These are phyloP conservation scores for Rhizophagus clarus DNA, from an alignment of 192 early-diverging fungal genomes.

Conservation along the genomic window DNA sequence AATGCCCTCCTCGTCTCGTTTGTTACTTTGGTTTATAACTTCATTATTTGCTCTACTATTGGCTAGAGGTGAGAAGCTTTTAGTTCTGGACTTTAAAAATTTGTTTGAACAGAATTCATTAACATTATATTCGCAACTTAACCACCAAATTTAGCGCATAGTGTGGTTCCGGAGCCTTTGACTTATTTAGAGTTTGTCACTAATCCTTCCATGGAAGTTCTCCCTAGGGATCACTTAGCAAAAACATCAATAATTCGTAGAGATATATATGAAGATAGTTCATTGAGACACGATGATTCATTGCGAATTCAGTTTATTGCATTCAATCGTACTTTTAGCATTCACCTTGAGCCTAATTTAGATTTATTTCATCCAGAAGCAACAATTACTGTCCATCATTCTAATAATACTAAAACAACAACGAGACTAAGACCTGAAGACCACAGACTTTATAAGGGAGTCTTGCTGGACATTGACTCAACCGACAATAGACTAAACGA, in stretches of 20 bases:
- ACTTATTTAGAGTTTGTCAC: constrained; percentile 7
- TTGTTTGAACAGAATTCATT: not conserved
- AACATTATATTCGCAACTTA: not conserved
- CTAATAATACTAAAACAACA: constrained; percentile 27
- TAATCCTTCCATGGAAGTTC: not conserved
- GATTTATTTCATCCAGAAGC: constrained; percentile 72
- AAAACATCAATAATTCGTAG: not conserved
- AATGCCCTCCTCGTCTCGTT: not conserved
- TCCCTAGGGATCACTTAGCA: not conserved
- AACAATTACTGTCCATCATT: constrained; percentile 22
- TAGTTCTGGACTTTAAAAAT: not conserved
- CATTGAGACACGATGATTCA: constrained; percentile 44
- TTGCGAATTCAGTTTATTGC: constrained; percentile 59
- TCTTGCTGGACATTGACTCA: constrained; percentile 39
- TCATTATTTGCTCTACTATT: not conserved
- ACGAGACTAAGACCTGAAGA: constrained; percentile 44
- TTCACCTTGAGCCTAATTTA: constrained; percentile 68
- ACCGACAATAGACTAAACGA: constrained; percentile 36
- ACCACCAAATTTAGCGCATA: not conserved
- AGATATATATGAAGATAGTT: not conserved
- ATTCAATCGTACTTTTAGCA: constrained; percentile 65
- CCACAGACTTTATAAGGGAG: constrained; percentile 58
- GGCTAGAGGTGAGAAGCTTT: not conserved
- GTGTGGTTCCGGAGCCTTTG: not conserved
- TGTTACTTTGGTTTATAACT: not conserved